phyloP scores from a whole-genome alignment of 2,329 filamentous ascomycete genomes.

The Beauveria medogensis region DNA sequence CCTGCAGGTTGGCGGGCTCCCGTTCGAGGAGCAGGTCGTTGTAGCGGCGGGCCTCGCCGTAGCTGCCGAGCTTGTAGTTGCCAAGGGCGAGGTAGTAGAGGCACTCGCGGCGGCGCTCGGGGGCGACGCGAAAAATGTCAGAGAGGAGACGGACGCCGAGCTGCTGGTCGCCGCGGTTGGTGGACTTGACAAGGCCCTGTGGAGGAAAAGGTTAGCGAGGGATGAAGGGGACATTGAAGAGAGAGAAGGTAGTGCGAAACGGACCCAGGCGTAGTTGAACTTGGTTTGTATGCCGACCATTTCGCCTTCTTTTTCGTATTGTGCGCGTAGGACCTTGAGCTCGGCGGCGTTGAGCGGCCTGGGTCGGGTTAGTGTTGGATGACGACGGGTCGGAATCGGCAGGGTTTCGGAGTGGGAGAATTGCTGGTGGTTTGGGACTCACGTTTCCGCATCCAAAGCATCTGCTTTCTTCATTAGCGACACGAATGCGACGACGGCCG shows the following conservation, averaged over 20 bases:
- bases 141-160: slow-evolving; percentile 87
- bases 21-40: slow-evolving; percentile 88
- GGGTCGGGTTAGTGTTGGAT: slow-evolving; percentile 12
- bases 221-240: background rate
- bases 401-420: background rate
- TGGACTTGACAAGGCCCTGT: slow-evolving; percentile 92
- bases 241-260: slow-evolving; percentile 15
- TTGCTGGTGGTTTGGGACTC: slow-evolving; percentile 20
- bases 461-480: slow-evolving; percentile 45
- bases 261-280: slow-evolving; percentile 98
- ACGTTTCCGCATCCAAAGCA: slow-evolving; percentile 96
- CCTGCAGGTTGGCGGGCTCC: slow-evolving; percentile 87
- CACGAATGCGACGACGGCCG: background rate
- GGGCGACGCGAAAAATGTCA: slow-evolving; percentile 90
- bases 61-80: slow-evolving; percentile 98
- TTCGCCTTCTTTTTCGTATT: slow-evolving; percentile 96
- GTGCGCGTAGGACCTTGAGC: slow-evolving; percentile 81
- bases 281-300: slow-evolving; percentile 97
- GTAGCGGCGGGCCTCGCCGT: slow-evolving; percentile 86
- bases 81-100: slow-evolving; percentile 96
- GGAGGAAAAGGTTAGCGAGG: background rate
- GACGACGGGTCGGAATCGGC: slow-evolving; percentile 6
- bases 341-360: slow-evolving; percentile 87
- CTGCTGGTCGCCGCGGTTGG: slow-evolving; percentile 77
- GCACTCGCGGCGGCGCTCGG: slow-evolving; percentile 91